phyloP scores from a whole-genome alignment of 768 basidiomycete species.

The Sporobolomyces phaffii region DNA sequence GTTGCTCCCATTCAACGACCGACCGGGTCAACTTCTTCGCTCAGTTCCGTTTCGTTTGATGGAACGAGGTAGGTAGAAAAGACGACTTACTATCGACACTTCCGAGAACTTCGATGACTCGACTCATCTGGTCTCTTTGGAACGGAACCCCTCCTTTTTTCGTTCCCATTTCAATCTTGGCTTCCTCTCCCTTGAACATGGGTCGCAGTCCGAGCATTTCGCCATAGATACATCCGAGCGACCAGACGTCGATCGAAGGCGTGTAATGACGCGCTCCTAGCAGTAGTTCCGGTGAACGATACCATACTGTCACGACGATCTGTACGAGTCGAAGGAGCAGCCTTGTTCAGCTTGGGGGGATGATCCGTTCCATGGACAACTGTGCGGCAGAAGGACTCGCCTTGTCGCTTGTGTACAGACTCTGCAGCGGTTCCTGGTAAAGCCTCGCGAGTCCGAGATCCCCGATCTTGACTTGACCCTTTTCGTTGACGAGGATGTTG shows the following conservation, averaged over 20 bases:
- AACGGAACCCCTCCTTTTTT: conserved; percentile 92
- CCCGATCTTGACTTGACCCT: conserved; percentile 93
- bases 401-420: conserved; percentile 87
- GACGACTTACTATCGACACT: conserved; percentile 72
- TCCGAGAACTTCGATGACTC: conserved; percentile 92
- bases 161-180: conserved; percentile 67
- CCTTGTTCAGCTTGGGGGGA: background rate
- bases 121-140: conserved; percentile 86
- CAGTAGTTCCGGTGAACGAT: conserved; percentile 90
- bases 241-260: conserved; percentile 91
- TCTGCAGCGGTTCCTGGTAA: conserved; percentile 82
- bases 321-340: background rate
- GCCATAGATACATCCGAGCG: conserved; percentile 94
- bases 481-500: conserved; percentile 88
- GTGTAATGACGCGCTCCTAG: conserved; percentile 97
- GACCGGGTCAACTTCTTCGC: too few relatives aligned
- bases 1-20: background rate
- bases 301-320: conserved; percentile 98
- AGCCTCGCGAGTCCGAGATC: conserved; percentile 91
- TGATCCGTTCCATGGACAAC: background rate
- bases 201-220: conserved; percentile 88
- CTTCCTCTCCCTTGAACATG: conserved; percentile 98
- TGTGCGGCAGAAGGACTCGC: conserved; percentile 42
- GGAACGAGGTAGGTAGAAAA: background rate
- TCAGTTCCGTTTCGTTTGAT: too few relatives aligned